These are phyloP conservation scores for Backusella parvicylindrica DNA, from an alignment of 192 early-diverging fungal species.

Conservation along the genomic window DNA sequence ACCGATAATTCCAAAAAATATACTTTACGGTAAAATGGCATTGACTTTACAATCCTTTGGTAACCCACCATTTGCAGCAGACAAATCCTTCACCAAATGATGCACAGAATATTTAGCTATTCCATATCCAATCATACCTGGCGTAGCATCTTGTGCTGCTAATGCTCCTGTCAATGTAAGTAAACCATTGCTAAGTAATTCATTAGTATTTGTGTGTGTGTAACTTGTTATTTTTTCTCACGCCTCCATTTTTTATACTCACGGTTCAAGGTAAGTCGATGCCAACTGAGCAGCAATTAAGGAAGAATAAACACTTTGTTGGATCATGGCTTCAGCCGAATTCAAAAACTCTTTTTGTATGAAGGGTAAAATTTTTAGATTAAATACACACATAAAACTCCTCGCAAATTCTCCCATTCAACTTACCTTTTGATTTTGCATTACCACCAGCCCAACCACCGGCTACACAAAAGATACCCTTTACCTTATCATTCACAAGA, in stretches of 20 bases:
- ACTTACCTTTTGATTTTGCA: constrained; percentile 56
- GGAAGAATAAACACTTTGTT: constrained; percentile 80
- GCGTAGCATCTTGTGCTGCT: constrained; percentile 70
- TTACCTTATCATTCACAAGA: constrained; percentile 51
- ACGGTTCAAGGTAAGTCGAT: constrained; percentile 67
- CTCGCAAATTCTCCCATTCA: neutral
- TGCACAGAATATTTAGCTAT: constrained; percentile 92
- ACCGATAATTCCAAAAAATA: neutral
- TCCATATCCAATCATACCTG: constrained; percentile 86
- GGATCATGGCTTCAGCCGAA: constrained; percentile 71
- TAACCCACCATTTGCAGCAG: constrained; percentile 69
- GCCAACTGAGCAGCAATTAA: constrained; percentile 83
- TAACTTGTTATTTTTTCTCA: neutral
- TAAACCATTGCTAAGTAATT: constrained; percentile 57
- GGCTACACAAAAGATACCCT: constrained; percentile 88
- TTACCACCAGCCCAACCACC: constrained; percentile 97
- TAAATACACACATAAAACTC: neutral
- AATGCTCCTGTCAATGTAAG: constrained; percentile 78
- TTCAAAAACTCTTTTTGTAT: constrained; percentile 53
- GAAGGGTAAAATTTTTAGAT: neutral
- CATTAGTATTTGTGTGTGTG: neutral
- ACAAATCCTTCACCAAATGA: constrained; percentile 78
- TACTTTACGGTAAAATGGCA: constrained; percentile 62
- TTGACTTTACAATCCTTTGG: constrained; percentile 62
- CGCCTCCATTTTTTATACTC: constrained; percentile 29